Base-by-base conservation (phyloP, 2,329 filamentous ascomycete genomes). In the Paradendryphiella salina region DNA sequence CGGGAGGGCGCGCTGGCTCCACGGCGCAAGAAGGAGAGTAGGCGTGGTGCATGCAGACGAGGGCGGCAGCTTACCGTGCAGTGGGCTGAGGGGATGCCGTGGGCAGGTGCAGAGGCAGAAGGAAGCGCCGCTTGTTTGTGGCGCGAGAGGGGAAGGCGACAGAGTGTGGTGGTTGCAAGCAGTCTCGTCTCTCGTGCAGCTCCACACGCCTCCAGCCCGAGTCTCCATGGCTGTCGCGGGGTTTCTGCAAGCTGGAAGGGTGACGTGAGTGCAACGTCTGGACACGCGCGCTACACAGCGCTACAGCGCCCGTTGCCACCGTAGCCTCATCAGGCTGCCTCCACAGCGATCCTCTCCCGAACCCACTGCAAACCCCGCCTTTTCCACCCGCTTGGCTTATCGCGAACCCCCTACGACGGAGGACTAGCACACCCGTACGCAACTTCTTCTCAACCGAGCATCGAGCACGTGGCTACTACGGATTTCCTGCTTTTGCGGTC, bases 1-100 rank as follows among this genome's bases (percentile, higher is more conserved):
- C 42, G 50, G 36, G 56, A 44, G 35, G 36, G 57, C 46, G 58
- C 60, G 54, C 59, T 47, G 61, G 65, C 64, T 36, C 41, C 43
- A 26, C 29, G 50, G 48, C 56, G 43, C 32, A 47, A 41, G 40
- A 32, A 56, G 54, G 48, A 21, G n/a, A 33, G 44, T 54, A 53
- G 61, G 50, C 46, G 46, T 43, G n/a, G 56, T 49, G 58, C 52
- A 56, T 51, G 5, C 5, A 23, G 21, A 23, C 33, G 52, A 45
- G 44, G 35, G 36, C 34, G 20, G 37, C 31, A 42, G 32, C 52
- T 47, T 54, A 52, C 55, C 14, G 14, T 36, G 21, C 37, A 38
- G 46, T 41, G 33, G 33, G 31, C 29, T 33, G 34, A 50, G 20
- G 14, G 9, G 23, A 31, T 15, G 28, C 17, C 23, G 26, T 36